Base-by-base conservation (phyloP, 257 asterid species). In the Jaltomata sinuosa region DNA sequence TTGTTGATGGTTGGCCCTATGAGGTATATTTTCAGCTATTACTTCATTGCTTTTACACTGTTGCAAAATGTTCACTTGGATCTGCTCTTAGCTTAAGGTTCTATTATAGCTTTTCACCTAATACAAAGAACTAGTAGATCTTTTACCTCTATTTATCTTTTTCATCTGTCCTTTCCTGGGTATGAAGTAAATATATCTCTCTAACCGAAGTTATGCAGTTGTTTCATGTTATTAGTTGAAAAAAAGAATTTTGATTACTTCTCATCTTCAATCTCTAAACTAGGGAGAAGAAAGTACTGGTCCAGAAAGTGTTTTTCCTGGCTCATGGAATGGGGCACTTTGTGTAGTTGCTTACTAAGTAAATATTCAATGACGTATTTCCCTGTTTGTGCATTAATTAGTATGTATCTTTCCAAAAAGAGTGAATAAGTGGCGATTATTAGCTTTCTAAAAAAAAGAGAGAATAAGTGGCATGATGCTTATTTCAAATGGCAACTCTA, bases 1-100 rank as follows among this genome's bases (percentile, higher is more conserved):
- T 97, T 84, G 98, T 97, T 88, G 97, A 95, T 87, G 99, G 99
- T 86, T 97, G 98, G 99, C 94, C 90, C 64, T 88, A 83, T 85
- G 99, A 97, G 98, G 99, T 95, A 93, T 83, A 67, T 76, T 29
- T 55, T 84, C 67, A 80, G 80, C 69, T 22, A 45, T 80, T 64
- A 69, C 54, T 52, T 62, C 71, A 5, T 47, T 76, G 81, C 57
- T 47, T 76, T 27, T 14, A 25, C 10, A 76, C 81, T 45, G 16
- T 76, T 74, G 80, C 34, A 22, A 45, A 22, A 22, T 1, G n/a
- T 8, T 42, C n/a, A 42, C 80, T 72, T 72, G 80, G 54, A 72
- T 74, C 57, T 21, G 8, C 80, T 74, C 57, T 45, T 74, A 22
- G 19, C 22, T 45, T 15, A 22, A 45, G 59, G 22, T 45, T 42